Conservation (phyloP, 257 asterid genomes). For the Solanum sparsipilum region DNA sequence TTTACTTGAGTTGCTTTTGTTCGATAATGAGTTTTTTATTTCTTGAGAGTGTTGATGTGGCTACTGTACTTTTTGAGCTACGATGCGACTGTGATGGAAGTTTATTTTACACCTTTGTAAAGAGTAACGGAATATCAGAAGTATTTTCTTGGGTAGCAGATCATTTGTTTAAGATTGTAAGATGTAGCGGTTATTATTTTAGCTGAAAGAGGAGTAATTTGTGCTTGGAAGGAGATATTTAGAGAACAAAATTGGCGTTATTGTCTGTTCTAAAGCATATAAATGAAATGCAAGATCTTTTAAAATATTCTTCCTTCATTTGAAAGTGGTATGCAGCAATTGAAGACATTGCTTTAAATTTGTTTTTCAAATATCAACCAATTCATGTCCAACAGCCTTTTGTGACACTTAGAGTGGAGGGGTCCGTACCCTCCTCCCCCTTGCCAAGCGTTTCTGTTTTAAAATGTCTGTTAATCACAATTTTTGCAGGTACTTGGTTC, state of each 20-base stretch:
- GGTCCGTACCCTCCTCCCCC: not conserved
- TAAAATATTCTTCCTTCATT: not conserved
- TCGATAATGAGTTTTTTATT: not conserved
- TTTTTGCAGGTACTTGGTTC: not conserved
- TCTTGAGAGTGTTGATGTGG: not conserved
- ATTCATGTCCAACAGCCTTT: not conserved
- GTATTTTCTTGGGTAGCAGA: not conserved
- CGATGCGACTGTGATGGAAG: not conserved
- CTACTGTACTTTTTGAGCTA: not conserved
- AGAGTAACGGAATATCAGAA: not conserved
- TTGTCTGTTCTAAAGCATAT: not conserved
- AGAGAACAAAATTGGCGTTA: too few species aligned
- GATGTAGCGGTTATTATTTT: not conserved
- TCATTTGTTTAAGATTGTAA: not conserved
- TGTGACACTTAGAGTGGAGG: not conserved
- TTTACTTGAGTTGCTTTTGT: not conserved
- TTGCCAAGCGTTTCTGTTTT: not conserved
- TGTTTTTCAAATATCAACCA: not conserved
- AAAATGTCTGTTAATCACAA: not conserved
- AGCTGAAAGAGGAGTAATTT: not conserved
- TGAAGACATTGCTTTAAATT: not conserved
- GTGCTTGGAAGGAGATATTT: not conserved
- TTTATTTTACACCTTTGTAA: not conserved
- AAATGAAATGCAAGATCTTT: not conserved
- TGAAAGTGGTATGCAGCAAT: not conserved